Conservation (phyloP, 2,329 filamentous ascomycete species). For the Nemania serpens region DNA sequence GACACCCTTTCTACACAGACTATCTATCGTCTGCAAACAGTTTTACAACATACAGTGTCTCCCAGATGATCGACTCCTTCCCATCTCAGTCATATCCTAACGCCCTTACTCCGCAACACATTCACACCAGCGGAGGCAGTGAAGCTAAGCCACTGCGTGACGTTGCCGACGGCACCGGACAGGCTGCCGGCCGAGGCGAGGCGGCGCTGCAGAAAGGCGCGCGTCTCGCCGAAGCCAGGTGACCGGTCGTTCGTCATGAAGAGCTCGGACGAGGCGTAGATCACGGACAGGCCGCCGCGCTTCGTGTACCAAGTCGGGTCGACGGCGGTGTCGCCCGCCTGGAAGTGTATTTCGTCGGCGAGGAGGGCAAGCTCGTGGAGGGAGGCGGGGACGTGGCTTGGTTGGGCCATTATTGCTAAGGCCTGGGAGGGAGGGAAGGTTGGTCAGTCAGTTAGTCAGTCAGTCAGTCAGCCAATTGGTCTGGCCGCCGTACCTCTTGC, state of each 20-base stretch:
- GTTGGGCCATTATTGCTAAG: constrained; percentile 86
- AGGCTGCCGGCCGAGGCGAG: constrained; percentile 70
- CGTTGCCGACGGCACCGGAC: constrained; percentile 63
- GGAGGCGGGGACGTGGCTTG: constrained; percentile 74
- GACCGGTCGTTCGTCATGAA: constrained; percentile 93
- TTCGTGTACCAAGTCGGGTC: constrained; percentile 86
- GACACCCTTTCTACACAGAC: neutral
- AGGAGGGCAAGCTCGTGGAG: constrained; percentile 79
- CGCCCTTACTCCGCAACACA: constrained; percentile 83
- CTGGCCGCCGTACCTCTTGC: constrained; percentile 72
- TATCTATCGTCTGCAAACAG: neutral
- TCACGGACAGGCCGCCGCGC: constrained; percentile 59
- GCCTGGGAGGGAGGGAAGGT: constrained; percentile 57
- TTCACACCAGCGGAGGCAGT: constrained; percentile 78
- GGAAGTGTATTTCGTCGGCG: constrained; percentile 89
- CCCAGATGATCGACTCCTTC: neutral
- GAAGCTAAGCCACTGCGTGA: constrained; percentile 82
- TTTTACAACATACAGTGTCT: neutral
- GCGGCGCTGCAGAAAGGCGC: constrained; percentile 76
- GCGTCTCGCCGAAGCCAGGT: constrained; percentile 74
- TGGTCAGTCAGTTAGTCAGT: neutral
- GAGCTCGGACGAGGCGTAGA: constrained; percentile 77
- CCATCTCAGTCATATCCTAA: constrained; percentile 64
- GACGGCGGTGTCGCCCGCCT: constrained; percentile 80
- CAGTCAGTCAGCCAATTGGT: neutral